A percentile compares a stretch with the other conserved stretches of the same genome.
phyloP scores from a whole-genome alignment of 78 protist species.

The Dictyostelium brefeldianum region DNA sequence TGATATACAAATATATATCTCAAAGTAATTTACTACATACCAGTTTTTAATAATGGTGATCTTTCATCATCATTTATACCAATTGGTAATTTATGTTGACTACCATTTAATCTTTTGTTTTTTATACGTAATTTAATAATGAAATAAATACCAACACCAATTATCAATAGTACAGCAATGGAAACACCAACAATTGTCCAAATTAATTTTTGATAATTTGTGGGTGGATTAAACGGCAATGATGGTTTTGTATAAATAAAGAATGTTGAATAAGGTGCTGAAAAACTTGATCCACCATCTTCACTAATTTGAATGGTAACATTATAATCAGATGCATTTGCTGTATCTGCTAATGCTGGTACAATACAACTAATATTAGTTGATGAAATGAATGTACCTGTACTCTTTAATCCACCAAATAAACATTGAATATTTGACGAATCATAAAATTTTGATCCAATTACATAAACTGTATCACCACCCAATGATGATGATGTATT shows the following conservation, averaged over 20 bases:
- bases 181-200: neutral
- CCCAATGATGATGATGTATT: constrained; percentile 2
- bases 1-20: neutral
- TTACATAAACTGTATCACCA: neutral
- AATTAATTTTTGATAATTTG: neutral
- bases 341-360: neutral
- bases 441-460: constrained; percentile 13
- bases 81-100: constrained; percentile 12
- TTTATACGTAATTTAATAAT: constrained; percentile 6
- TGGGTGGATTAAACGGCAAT: neutral
- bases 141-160: neutral
- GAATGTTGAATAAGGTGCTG: neutral
- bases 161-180: neutral
- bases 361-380: constrained; percentile 14
- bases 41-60: constrained; percentile 37
- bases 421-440: neutral
- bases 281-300: constrained; percentile 33
- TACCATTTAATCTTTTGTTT: constrained; percentile 8
- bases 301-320: constrained; percentile 45
- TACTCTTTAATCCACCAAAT: constrained; percentile 6
- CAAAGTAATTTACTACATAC: constrained; percentile 6
- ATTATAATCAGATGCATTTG: neutral
- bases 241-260: neutral
- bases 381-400: neutral
- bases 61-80: constrained; percentile 6